phyloP scores from a whole-genome alignment of 331 rosid species.

The Malus hybrid region DNA sequence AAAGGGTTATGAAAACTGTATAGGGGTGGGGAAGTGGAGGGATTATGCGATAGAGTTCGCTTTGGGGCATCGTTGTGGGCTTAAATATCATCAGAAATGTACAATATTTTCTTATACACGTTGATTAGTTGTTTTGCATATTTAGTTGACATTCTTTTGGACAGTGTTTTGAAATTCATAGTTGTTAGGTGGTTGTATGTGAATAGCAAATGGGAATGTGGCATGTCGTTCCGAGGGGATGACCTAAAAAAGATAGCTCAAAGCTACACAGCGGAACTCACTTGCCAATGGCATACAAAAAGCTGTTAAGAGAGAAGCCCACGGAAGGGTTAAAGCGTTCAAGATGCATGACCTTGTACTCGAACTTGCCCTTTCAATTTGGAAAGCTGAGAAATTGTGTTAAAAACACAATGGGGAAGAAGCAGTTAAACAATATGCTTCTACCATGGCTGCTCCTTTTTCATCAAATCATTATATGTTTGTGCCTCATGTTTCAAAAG shows the following conservation, averaged over 20 bases:
- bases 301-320: neutral
- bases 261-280: neutral
- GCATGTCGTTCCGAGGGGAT: neutral
- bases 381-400: neutral
- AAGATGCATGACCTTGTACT: constrained; percentile 11
- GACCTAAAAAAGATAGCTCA: neutral
- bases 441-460: too few species aligned
- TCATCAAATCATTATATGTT: too few species aligned
- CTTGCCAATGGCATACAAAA: neutral
- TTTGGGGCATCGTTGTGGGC: neutral
- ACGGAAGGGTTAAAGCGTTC: neutral
- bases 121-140: too few species aligned
- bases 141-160: too few species aligned
- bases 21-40: neutral
- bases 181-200: too few species aligned
- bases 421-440: too few species aligned
- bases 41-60: neutral
- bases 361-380: neutral
- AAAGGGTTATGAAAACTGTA: neutral
- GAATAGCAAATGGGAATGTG: too few species aligned
- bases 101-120: neutral
- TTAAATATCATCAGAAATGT: neutral
- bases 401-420: neutral
- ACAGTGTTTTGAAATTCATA: too few species aligned
- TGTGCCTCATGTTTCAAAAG: too few species aligned